A percentile compares a stretch with the other conserved stretches of the same genome.
Evolutionary conservation across 495 filamentous ascomycete genomes (phyloP).

Genomic region (Lasiosphaeria ovina): DNA sequence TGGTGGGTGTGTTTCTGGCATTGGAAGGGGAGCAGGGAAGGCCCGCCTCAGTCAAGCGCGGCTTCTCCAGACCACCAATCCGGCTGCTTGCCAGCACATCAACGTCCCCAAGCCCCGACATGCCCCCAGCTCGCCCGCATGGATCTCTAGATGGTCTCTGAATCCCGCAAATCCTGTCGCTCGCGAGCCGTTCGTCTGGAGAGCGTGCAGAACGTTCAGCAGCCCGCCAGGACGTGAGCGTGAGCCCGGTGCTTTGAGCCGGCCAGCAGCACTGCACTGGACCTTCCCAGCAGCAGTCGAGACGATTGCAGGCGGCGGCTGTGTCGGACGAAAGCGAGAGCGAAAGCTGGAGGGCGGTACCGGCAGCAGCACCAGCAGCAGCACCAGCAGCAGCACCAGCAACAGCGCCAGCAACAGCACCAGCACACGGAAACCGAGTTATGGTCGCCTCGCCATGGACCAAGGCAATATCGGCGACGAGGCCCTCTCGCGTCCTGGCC

Average conservation of each 20-base stretch:
- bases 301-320: too few relatives aligned
- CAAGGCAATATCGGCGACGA: constrained; percentile 34
- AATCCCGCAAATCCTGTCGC: constrained; percentile 25
- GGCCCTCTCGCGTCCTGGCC: constrained; percentile 27
- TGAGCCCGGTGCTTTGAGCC: too few relatives aligned
- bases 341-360: background rate
- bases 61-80: constrained; percentile 26
- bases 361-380: background rate
- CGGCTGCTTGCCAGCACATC: constrained; percentile 37
- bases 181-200: constrained; percentile 21
- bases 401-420: background rate
- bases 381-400: background rate
- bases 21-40: constrained; percentile 4
- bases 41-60: constrained; percentile 12
- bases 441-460: constrained; percentile 37
- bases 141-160: constrained; percentile 28
- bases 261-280: too few relatives aligned
- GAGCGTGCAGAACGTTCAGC: background rate
- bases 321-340: background rate
- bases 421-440: constrained; percentile 12
- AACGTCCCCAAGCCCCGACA: constrained; percentile 33
- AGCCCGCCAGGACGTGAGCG: constrained; percentile 1
- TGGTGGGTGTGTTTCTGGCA: too few relatives aligned
- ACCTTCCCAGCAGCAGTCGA: too few relatives aligned
- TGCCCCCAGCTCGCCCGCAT: constrained; percentile 27